Percentiles rank a stretch among this genome's conserved stretches.
phyloP scores from a whole-genome alignment of 768 basidiomycete genomes.

The Cubamyces lactineus region DNA sequence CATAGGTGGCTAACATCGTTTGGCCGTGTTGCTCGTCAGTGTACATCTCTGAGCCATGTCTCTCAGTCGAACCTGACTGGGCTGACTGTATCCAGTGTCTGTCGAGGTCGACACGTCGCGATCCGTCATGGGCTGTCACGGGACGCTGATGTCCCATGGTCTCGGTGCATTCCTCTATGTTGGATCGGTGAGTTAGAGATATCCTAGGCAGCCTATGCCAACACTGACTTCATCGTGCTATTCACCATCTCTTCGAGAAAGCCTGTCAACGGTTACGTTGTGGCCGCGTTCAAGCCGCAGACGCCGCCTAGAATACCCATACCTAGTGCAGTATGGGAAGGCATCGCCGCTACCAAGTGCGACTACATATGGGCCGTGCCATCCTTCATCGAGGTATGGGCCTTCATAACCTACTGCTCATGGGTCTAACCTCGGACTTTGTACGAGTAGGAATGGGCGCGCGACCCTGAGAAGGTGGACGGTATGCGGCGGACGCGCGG shows the following conservation, averaged over 20 bases:
- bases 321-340: conserved; percentile 26
- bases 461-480: conserved; percentile 21
- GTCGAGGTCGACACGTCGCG: neutral
- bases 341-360: conserved; percentile 8
- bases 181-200: neutral
- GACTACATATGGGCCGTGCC: conserved; percentile 29
- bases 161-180: conserved; percentile 8
- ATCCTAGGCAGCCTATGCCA: neutral
- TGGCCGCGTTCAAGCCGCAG: conserved; percentile 28
- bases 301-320: conserved; percentile 28
- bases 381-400: conserved; percentile 32
- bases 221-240: too few relatives aligned
- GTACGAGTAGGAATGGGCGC: conserved; percentile 21
- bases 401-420: neutral
- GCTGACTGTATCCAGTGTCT: neutral
- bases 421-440: neutral
- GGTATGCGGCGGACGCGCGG: conserved; percentile 13
- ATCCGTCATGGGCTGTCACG: conserved; percentile 8
- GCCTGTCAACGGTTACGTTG: conserved; percentile 20
- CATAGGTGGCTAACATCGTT: conserved; percentile 16
- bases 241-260: neutral
- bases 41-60: neutral
- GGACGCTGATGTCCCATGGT: conserved; percentile 18
- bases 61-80: neutral
- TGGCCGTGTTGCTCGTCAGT: conserved; percentile 17